Evolutionary conservation across 2,329 filamentous ascomycete genomes (phyloP).

Genomic region (Clonostachys rosea): DNA sequence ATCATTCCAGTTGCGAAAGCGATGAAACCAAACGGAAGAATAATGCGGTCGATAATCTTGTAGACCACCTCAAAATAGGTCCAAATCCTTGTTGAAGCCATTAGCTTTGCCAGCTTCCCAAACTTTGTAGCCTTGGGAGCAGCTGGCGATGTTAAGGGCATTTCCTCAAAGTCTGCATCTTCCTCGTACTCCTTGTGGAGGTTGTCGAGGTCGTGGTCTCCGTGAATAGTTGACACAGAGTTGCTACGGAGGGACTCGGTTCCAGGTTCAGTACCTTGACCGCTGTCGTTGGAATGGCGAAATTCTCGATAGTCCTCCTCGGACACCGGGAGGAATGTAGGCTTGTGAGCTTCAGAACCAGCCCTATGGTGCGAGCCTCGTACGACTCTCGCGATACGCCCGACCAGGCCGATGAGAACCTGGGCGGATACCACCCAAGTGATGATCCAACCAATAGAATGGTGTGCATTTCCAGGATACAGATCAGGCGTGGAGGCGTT

Average conservation of each 20-base stretch:
- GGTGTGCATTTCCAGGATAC: conserved; percentile 83
- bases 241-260: conserved; percentile 63
- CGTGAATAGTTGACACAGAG: conserved; percentile 53
- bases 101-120: conserved; percentile 44
- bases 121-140: conserved; percentile 31
- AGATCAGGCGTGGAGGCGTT: conserved; percentile 79
- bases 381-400: conserved; percentile 45
- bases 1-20: conserved; percentile 68
- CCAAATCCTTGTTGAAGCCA: conserved; percentile 53
- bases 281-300: conserved; percentile 67
- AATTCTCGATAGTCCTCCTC: conserved; percentile 33
- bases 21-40: conserved; percentile 74
- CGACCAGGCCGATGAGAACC: conserved; percentile 62
- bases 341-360: neutral
- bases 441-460: conserved; percentile 81
- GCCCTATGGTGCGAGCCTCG: neutral
- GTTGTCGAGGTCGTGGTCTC: conserved; percentile 37
- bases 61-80: conserved; percentile 56
- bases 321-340: neutral
- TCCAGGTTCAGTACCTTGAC: conserved; percentile 68
- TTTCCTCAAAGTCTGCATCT: conserved; percentile 30
- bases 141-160: conserved; percentile 16
- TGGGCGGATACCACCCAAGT: conserved; percentile 71
- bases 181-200: conserved; percentile 43
- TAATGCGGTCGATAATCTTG: conserved; percentile 67